Evolutionary conservation across 2,329 filamentous ascomycete genomes (phyloP), one percentile per base, ranked within the genome.

Genomic region (Aspergillus sojae): DNA sequence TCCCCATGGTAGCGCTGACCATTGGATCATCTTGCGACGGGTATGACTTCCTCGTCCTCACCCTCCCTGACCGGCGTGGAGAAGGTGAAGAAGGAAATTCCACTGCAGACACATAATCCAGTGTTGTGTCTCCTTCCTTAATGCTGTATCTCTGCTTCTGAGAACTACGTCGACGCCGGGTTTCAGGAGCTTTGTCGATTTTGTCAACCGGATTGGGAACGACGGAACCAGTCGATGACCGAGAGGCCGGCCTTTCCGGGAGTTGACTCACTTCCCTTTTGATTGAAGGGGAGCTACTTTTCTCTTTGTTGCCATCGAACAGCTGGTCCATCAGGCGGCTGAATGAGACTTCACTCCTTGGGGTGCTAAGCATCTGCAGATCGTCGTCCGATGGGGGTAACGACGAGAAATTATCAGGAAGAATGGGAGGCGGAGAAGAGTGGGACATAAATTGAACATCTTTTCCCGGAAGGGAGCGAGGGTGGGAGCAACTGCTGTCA

Each of bases 181-280:
- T 64, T 53, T 69, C 68, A 26, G 65, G 60, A 14, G 65, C 65
- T 55, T 67, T 69, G 57, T 74, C 73, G 16, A 70, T 64, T 41
- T 76, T 69, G 56, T 72, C 75, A 57, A 77, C 77, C 7, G 75
- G 75, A 62, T 77, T 76, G 2, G 70, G 70, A 9, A 77, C 70
- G 9, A 64, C 48, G 1, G 67, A 68, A 23, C 34, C 32, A 12
- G 62, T 23, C 5, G 65, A 67, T 3, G 58, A 46, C 10, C 23
- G 52, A 36, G 63, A 63, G 2, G 3, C 36, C n/a, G 57, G 53
- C n/a, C 58, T 62, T 14, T 46, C 61, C 28, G 32, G 34, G 28
- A 23, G 34, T 34, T 53, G 19, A 34, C 16, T 41, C 52, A 28
- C 21, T 34, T 57, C 5, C 34, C 52, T 28, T 9, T 50, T 32